Evolutionary conservation across 495 filamentous ascomycete species (phyloP), one percentile per base, ranked within the genome.

Genomic region (Penicillium psychrofluorescens): DNA sequence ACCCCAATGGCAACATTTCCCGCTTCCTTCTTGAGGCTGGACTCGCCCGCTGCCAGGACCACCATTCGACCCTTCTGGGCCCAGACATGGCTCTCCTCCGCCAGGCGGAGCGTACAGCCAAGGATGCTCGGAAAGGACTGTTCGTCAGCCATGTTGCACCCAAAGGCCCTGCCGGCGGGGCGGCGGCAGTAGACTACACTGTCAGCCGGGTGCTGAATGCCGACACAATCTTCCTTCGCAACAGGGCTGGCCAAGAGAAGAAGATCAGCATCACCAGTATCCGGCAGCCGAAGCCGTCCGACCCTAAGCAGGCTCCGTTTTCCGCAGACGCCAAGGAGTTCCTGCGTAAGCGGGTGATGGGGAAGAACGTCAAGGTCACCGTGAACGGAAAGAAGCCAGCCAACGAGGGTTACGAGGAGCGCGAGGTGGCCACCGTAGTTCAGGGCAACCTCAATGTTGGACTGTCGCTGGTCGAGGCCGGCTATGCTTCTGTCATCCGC

Each of bases 271-370:
- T 99, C 41, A 95, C 89, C 68, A 96, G 90, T 58, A 78, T 95
- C 44, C 79, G 94, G 35, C 91, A 92, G 35, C 94, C 94, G 11
- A 90, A 95, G 59, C 81, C 81, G 1, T 78, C 83, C 7, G 84
- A 88, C 56, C 80, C 83, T 8, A 84, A 84, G 51, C 84, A 97
- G 63, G 76, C 86, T 11, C 90, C 90, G 2, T 97, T 88, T 64
- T 77, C 79, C 44, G 84, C 91, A 9, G 91, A 96, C 52, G 91
- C 94, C 11, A 97, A 97, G 70, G 94, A 99, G 62, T 97, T 86
- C 58, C 66, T 97, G 49, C 80, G 94, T 31, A 96, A 95, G 74
- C 86, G 81, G 57, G 64, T 96, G 6, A 97, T 99, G 55, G 94
- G 88, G 31, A 99, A 99, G 68, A 86, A 95, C 54, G 89, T 97